Conservation (phyloP, 2,329 filamentous ascomycete genomes). For the Ceratocystis cubensis region DNA sequence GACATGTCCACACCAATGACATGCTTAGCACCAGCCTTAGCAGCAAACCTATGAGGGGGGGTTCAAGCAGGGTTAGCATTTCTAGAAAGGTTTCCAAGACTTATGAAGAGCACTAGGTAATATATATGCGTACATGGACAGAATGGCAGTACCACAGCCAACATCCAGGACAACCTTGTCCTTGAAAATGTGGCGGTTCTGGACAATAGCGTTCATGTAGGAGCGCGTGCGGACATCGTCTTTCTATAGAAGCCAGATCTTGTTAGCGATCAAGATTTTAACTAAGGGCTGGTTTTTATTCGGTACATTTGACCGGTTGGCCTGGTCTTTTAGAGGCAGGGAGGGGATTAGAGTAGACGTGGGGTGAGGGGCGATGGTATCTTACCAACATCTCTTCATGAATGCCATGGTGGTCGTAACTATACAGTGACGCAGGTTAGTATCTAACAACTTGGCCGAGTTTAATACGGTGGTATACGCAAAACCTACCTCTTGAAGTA, state of each 20-base stretch:
- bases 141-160: constrained; percentile 91
- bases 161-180: constrained; percentile 81
- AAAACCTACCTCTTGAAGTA: constrained; percentile 84
- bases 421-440: constrained; percentile 29
- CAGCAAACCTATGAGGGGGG: constrained; percentile 64
- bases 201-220: constrained; percentile 94
- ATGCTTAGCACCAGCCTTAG: constrained; percentile 90
- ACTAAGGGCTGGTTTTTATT: too few species aligned
- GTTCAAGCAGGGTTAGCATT: constrained; percentile 9
- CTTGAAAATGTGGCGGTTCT: constrained; percentile 91
- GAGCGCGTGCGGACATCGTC: constrained; percentile 94
- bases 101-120: constrained; percentile 18
- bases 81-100: constrained; percentile 15
- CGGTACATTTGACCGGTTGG: neutral
- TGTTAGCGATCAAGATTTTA: constrained; percentile 24
- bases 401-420: constrained; percentile 99
- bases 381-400: constrained; percentile 95
- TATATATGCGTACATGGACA: constrained; percentile 65
- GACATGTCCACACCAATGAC: constrained; percentile 99
- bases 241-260: constrained; percentile 49
- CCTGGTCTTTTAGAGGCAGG: neutral
- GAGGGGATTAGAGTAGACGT: neutral
- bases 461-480: neutral
- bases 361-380: neutral
- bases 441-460: neutral